A percentile compares a stretch with the other conserved stretches of the same genome.
Conservation (phyloP, 345 rosid genomes). For the Microcos paniculata region DNA sequence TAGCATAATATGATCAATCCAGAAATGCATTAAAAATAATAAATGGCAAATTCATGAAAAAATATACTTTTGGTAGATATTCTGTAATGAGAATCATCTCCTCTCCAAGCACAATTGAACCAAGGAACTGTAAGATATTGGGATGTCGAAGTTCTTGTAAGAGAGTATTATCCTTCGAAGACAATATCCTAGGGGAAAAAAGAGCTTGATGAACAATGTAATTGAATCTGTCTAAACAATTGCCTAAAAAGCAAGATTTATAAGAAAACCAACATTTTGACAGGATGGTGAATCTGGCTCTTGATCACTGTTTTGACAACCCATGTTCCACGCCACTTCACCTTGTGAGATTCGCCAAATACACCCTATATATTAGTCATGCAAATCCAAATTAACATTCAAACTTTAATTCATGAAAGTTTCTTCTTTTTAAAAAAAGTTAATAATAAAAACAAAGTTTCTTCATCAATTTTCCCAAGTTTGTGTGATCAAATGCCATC, state of each 20-base stretch:
- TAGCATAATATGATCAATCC: too few relatives aligned
- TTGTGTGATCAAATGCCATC: too few relatives aligned
- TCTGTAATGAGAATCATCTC: conserved; percentile 58
- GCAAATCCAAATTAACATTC: not conserved
- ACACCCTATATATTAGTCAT: conserved; percentile 42
- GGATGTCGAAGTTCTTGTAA: conserved; percentile 65
- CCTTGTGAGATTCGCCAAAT: conserved; percentile 51
- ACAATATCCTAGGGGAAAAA: conserved; percentile 41
- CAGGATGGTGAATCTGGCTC: conserved; percentile 43
- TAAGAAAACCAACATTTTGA: conserved; percentile 30
- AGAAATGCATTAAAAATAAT: too few relatives aligned
- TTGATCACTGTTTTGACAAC: conserved; percentile 55
- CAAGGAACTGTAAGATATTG: conserved; percentile 63
- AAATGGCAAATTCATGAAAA: not conserved
- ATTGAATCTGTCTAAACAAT: not conserved
- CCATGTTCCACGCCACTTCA: conserved; percentile 71
- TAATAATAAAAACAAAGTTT: too few relatives aligned
- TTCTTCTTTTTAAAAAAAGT: too few relatives aligned
- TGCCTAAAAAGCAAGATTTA: not conserved
- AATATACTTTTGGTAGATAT: conserved; percentile 43
- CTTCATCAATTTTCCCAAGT: too few relatives aligned
- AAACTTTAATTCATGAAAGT: too few relatives aligned
- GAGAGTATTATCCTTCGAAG: conserved; percentile 52
- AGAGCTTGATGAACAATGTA: not conserved
- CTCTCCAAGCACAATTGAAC: conserved; percentile 56